A percentile compares a stretch with the other conserved stretches of the same genome.
Evolutionary conservation across 148 eudicot genomes (phyloP).

Genomic region (Vaccinium myrtillus): DNA sequence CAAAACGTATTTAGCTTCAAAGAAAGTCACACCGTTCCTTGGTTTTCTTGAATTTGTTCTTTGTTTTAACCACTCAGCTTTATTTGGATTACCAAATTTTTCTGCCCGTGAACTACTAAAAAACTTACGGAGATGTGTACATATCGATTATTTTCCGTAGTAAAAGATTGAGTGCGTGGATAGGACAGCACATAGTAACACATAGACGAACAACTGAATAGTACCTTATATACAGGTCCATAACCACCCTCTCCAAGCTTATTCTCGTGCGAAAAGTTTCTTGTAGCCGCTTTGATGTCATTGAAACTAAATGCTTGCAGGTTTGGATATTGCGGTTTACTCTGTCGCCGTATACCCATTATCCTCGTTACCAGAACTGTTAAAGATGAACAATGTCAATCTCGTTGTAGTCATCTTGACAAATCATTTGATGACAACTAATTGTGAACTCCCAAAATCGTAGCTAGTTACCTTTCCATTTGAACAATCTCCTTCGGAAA

Average conservation of each 20-base stretch:
- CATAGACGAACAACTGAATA: neutral
- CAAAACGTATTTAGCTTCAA: neutral
- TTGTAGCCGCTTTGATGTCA: conserved; percentile 32
- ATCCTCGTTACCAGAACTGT: neutral
- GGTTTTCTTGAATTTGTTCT: no score
- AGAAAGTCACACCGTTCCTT: no score
- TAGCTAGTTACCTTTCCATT: conserved; percentile 18
- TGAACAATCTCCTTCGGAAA: conserved; percentile 13
- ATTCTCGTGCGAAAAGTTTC: conserved; percentile 27
- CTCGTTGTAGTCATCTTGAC: neutral
- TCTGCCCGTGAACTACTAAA: neutral
- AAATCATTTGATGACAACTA: neutral
- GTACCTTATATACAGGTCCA: conserved; percentile 51
- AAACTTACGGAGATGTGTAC: neutral
- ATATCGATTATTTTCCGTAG: neutral
- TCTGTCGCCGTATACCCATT: neutral
- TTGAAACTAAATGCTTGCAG: conserved; percentile 29
- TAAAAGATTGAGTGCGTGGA: neutral
- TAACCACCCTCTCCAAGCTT: conserved; percentile 51
- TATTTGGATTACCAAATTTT: neutral
- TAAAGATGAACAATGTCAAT: neutral
- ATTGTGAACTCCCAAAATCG: neutral
- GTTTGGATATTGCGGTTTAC: conserved; percentile 13
- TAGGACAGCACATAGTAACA: no score
- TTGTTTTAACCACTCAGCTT: neutral